Evolutionary conservation across 305 asterid genomes (phyloP).

Genomic region (Solanum hybrid): DNA sequence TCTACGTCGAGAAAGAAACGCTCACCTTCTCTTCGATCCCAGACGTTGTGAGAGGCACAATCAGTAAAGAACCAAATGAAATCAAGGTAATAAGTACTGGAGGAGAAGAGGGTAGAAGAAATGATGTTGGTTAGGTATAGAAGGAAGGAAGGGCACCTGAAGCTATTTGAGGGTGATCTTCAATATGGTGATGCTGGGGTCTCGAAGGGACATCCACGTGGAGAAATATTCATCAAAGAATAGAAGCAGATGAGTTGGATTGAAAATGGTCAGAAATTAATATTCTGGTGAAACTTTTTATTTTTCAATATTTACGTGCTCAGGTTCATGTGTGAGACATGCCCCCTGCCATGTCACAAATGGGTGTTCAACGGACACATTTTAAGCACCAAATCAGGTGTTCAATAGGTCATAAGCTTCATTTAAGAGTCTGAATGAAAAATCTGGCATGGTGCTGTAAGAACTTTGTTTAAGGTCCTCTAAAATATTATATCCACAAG

Average conservation of each 20-base stretch:
- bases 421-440: background rate
- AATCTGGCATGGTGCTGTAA: background rate
- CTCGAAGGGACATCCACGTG: conserved; percentile 67
- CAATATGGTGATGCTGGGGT: conserved; percentile 14
- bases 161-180: conserved; percentile 22
- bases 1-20: conserved; percentile 35
- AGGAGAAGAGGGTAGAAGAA: conserved; percentile 71
- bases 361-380: background rate
- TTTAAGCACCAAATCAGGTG: background rate
- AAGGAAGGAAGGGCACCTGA: conserved; percentile 80
- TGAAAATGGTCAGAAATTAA: background rate
- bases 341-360: background rate
- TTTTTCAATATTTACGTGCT: background rate
- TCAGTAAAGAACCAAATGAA: conserved; percentile 59
- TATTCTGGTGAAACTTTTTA: background rate
- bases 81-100: conserved; percentile 71
- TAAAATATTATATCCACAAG: background rate
- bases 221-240: conserved; percentile 9
- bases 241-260: background rate
- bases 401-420: background rate
- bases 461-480: background rate
- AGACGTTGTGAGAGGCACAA: conserved; percentile 22
- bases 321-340: background rate
- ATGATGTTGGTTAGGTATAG: conserved; percentile 66
- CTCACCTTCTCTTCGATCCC: conserved; percentile 37